Base-by-base conservation (phyloP, 208 protist genomes). In the Baffinella frigidus region DNA sequence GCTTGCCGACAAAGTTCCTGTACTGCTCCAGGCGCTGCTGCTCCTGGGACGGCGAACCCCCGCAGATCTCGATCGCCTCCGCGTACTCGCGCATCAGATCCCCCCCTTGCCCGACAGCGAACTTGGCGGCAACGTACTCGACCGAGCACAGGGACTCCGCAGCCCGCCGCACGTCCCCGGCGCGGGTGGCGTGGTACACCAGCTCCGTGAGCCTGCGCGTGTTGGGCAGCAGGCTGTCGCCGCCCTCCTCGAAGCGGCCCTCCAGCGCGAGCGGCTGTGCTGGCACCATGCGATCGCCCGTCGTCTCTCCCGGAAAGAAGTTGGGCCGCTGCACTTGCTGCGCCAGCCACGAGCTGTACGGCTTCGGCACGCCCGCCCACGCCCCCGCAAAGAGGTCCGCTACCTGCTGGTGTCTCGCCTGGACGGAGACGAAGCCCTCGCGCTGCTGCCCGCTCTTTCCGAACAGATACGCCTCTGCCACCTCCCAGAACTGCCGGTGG, bases 401-500 rank as follows among this genome's bases (percentile, higher is more conserved):
- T 17, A 74, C n/a, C 68, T 74, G 33, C 11, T 10, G n/a, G 68
- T 74, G 68, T n/a, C n/a, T n/a, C n/a, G n/a, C n/a, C n/a, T n/a
- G n/a, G n/a, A n/a, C n/a, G n/a, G n/a, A n/a, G n/a, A n/a, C n/a
- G n/a, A n/a, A n/a, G n/a, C n/a, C n/a, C n/a, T n/a, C n/a, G 33
- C 68, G 68, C 20, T 74, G 68, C 68, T 10, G 14, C 68, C 38
- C 68, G 51, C 51, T 62, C 51, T n/a, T 11, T 62, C 51, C 17
- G 17, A 62, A 62, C 11, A 62, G 24, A 62, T 62, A 11, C 24
- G 17, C 11, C 38, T 74, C 68, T 35, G 68, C 68, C 68, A 35
- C 33, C 38, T 74, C 68, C 68, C 68, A 74, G 38, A 74, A 74
- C 68, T 74, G 68, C 11, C 68, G 68, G 68, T 74, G 68, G 68